Evolutionary conservation across 495 filamentous ascomycete genomes (phyloP).

Genomic region (Aspergillus coremiiformis): DNA sequence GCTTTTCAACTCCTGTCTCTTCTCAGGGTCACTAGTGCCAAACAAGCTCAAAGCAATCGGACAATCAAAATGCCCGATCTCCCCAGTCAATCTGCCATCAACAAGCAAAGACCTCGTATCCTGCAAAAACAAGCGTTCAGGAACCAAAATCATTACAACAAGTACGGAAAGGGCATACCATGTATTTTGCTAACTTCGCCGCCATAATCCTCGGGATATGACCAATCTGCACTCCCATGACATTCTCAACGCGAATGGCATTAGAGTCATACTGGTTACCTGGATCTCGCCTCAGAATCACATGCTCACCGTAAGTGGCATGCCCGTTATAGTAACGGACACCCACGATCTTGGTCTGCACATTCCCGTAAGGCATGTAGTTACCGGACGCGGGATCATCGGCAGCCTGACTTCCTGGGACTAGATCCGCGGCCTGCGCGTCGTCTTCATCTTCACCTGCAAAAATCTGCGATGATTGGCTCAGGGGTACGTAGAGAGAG

Average conservation of each 20-base stretch:
- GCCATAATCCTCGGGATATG: constrained; percentile 64
- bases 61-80: constrained; percentile 58
- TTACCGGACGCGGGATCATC: constrained; percentile 36
- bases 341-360: constrained; percentile 68
- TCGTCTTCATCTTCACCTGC: constrained; percentile 32
- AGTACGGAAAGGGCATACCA: constrained; percentile 36
- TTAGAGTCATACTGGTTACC: constrained; percentile 68
- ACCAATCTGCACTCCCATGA: constrained; percentile 71
- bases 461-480: constrained; percentile 23
- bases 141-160: not conserved
- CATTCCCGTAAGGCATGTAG: constrained; percentile 44
- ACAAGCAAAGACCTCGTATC: constrained; percentile 47
- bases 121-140: constrained; percentile 20
- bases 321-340: constrained; percentile 68
- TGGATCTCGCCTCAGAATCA: constrained; percentile 62
- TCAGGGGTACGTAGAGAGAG: constrained; percentile 29
- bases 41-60: constrained; percentile 61
- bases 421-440: constrained; percentile 24
- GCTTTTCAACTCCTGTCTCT: constrained; percentile 45
- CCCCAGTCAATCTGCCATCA: constrained; percentile 60
- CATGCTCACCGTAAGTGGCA: constrained; percentile 64
- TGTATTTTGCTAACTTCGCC: constrained; percentile 63
- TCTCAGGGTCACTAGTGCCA: constrained; percentile 50
- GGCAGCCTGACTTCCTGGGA: constrained; percentile 30
- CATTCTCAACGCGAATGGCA: constrained; percentile 74